These are phyloP conservation scores for Agaricales sp. DNA, from an alignment of 1,284 basidiomycete species.

Conservation along the genomic window DNA sequence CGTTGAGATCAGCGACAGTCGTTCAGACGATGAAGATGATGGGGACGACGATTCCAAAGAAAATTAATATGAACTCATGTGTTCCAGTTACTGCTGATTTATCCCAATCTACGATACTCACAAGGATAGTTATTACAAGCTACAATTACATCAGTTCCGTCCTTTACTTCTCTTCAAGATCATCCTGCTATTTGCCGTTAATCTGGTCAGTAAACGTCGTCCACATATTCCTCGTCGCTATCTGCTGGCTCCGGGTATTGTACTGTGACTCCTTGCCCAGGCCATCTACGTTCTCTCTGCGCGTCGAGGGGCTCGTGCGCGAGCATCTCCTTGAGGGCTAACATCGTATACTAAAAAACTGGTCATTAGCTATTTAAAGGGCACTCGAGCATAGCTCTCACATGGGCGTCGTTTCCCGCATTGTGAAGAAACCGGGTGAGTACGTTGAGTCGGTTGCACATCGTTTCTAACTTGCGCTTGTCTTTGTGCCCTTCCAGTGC, in stretches of 20 bases:
- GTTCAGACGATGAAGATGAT: slow-evolving; percentile 65
- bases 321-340: slow-evolving; percentile 56
- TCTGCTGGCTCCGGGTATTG: slow-evolving; percentile 26
- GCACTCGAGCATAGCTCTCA: slow-evolving; percentile 23
- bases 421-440: slow-evolving; percentile 57
- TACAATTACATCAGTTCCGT: slow-evolving; percentile 1
- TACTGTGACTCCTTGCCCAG: slow-evolving; percentile 49
- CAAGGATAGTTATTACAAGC: background rate
- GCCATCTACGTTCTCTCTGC: slow-evolving; percentile 70
- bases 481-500: slow-evolving; percentile 49
- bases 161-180: too few relatives aligned
- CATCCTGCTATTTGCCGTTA: too few relatives aligned
- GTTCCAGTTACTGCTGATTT: background rate
- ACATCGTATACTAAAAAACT: slow-evolving; percentile 49
- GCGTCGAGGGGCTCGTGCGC: slow-evolving; percentile 56
- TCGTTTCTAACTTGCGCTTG: slow-evolving; percentile 38
- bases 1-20: slow-evolving; percentile 26
- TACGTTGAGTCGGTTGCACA: slow-evolving; percentile 53
- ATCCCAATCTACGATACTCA: background rate
- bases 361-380: background rate
- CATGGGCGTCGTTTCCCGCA: slow-evolving; percentile 78
- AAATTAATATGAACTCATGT: slow-evolving; percentile 13
- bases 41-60: slow-evolving; percentile 27
- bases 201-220: too few relatives aligned
- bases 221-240: slow-evolving; percentile 34